A percentile compares a stretch with the other conserved stretches of the same genome.
Conservation (phyloP, 1,139 yeast species). For the Pichia kudriavzevii region DNA sequence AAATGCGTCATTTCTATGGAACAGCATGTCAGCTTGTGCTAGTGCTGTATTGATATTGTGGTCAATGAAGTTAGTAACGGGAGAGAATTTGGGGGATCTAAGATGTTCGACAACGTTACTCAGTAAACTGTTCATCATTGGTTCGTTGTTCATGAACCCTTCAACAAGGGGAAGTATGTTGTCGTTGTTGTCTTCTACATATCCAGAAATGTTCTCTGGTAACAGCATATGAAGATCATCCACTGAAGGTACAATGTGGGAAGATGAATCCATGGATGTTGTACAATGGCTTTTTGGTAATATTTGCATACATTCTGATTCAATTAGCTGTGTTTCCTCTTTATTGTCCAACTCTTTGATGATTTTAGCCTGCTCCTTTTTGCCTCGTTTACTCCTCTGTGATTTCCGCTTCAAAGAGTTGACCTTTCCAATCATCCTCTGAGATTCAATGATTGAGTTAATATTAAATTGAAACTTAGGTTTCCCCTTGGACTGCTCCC, state of each 20-base stretch:
- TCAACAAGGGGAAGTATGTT: too few relatives aligned
- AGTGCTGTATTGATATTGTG: slow-evolving; percentile 10
- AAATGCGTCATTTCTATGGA: background rate
- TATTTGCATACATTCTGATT: too few relatives aligned
- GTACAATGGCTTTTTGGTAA: too few relatives aligned
- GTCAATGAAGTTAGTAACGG: slow-evolving; percentile 14
- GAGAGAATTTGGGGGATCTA: slow-evolving; percentile 19
- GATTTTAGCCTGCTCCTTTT: background rate
- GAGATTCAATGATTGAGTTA: slow-evolving; percentile 18
- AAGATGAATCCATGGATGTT: too few relatives aligned
- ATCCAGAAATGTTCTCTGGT: too few relatives aligned
- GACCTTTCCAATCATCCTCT: slow-evolving; percentile 12
- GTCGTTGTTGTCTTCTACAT: too few relatives aligned
- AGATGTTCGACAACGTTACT: slow-evolving; percentile 17
- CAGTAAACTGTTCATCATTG: slow-evolving; percentile 8
- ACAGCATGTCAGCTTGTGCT: slow-evolving; percentile 3
- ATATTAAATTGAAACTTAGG: slow-evolving; percentile 15
- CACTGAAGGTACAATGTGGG: too few relatives aligned
- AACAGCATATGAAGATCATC: too few relatives aligned
- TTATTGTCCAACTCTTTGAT: too few relatives aligned
- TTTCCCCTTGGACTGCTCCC: slow-evolving; percentile 6
- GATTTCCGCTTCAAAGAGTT: background rate
- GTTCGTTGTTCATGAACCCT: slow-evolving; percentile 7
- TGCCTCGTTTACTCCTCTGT: background rate
- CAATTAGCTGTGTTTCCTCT: too few relatives aligned